Conservation (phyloP, 352 stramenopile genomes). For the Phytophthora brassicae region DNA sequence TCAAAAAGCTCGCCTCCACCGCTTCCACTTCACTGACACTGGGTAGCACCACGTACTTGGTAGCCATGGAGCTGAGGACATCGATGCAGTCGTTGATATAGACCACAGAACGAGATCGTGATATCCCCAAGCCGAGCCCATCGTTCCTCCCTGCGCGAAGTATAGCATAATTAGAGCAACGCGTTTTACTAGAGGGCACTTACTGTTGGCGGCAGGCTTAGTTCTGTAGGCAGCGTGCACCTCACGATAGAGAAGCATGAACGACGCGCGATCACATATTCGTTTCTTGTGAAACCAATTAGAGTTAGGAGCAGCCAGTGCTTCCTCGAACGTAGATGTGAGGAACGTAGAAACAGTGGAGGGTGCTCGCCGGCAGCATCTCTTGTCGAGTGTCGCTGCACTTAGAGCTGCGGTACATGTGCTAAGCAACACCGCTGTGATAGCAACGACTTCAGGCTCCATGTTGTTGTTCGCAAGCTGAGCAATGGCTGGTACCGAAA, state of each 20-base stretch:
- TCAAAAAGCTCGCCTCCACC: neutral
- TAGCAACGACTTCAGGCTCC: neutral
- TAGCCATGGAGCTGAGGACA: neutral
- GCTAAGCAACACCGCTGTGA: neutral
- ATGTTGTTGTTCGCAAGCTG: neutral
- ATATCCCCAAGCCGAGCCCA: constrained; percentile 17
- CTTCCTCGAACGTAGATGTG: constrained; percentile 16
- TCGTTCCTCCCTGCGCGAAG: constrained; percentile 13
- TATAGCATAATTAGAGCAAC: constrained; percentile 24
- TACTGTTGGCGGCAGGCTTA: constrained; percentile 21
- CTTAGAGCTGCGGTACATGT: neutral
- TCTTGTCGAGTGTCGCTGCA: constrained; percentile 4
- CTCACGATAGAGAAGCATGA: neutral
- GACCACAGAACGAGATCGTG: constrained; percentile 8
- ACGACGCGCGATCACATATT: neutral
- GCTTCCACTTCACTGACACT: neutral
- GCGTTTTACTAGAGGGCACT: constrained; percentile 19
- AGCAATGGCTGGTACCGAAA: neutral
- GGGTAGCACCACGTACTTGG: neutral
- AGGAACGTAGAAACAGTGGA: constrained; percentile 5
- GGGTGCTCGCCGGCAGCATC: neutral
- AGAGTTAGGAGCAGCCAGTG: neutral
- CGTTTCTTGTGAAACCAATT: constrained; percentile 1
- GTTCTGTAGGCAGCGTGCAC: neutral
- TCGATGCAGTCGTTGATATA: constrained; percentile 12